These are phyloP conservation scores for Plasmodium malariae DNA, from an alignment of 169 alveolate genomes.

Conservation along the genomic window DNA sequence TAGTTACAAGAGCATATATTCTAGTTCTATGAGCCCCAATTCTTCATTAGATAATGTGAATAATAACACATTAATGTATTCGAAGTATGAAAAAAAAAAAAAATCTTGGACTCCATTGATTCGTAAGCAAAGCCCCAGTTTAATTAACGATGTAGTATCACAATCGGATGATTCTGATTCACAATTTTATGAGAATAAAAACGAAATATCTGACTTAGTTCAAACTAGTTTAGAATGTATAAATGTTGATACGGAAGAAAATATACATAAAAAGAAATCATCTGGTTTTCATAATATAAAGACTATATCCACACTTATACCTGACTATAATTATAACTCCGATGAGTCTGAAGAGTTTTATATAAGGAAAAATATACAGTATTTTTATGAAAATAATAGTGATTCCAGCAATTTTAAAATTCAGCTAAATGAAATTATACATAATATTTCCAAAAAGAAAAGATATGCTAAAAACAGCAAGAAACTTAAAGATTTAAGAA, in stretches of 20 bases:
- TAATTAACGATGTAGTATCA: conserved; percentile 31
- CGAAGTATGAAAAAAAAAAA: not conserved
- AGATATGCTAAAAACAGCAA: conserved; percentile 40
- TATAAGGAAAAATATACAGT: conserved; percentile 54
- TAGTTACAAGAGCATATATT: conserved; percentile 34
- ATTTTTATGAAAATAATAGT: conserved; percentile 25
- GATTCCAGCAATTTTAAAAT: conserved; percentile 33
- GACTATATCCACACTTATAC: not conserved
- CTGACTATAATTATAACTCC: conserved; percentile 42
- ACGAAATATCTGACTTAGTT: conserved; percentile 8
- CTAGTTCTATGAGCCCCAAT: conserved; percentile 15
- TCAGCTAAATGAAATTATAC: conserved; percentile 55
- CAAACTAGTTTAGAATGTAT: conserved; percentile 46
- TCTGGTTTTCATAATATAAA: conserved; percentile 17
- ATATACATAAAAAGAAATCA: not conserved
- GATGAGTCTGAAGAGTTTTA: conserved; percentile 73
- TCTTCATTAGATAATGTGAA: conserved; percentile 24
- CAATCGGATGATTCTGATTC: conserved; percentile 59
- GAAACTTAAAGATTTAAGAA: conserved; percentile 56
- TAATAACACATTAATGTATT: conserved; percentile 1
- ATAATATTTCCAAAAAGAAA: conserved; percentile 54
- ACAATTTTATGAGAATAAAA: conserved; percentile 22
- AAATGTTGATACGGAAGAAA: conserved; percentile 12
- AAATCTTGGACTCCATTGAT: conserved; percentile 59
- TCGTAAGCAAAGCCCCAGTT: conserved; percentile 18